Evolutionary conservation across 2,329 filamentous ascomycete species (phyloP).

Genomic region (Hypoxylon rubiginosum): DNA sequence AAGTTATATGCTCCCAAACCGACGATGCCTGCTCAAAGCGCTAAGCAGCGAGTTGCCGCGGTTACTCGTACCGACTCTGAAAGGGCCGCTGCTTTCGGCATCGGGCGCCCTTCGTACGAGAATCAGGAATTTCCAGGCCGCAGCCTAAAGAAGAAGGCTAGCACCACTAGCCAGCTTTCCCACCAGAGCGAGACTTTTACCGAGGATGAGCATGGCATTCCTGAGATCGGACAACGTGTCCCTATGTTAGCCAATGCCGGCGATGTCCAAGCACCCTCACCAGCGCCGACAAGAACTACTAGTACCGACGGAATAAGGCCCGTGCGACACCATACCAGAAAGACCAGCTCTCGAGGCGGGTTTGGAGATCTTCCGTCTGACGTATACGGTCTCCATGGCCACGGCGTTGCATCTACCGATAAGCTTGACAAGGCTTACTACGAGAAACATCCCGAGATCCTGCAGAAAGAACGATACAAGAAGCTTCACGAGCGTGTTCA

Average conservation of each 20-base stretch:
- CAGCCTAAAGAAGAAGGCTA: slow-evolving; percentile 74
- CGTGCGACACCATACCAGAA: slow-evolving; percentile 73
- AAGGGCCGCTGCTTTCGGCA: slow-evolving; percentile 84
- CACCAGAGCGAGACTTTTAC: slow-evolving; percentile 63
- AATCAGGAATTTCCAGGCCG: slow-evolving; percentile 64
- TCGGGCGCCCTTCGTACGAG: slow-evolving; percentile 76
- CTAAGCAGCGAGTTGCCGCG: slow-evolving; percentile 83
- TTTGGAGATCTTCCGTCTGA: slow-evolving; percentile 80
- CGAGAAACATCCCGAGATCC: slow-evolving; percentile 87
- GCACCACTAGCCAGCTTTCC: slow-evolving; percentile 65
- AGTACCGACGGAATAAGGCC: slow-evolving; percentile 53
- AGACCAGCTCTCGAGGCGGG: slow-evolving; percentile 75
- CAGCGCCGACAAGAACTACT: slow-evolving; percentile 67
- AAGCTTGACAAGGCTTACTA: slow-evolving; percentile 94
- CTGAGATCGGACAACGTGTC: slow-evolving; percentile 91
- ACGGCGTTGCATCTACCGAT: slow-evolving; percentile 80
- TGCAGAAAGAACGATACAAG: slow-evolving; percentile 77
- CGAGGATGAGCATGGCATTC: slow-evolving; percentile 88
- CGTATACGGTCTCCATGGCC: slow-evolving; percentile 93
- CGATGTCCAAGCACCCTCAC: slow-evolving; percentile 95
- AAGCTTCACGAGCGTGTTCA: slow-evolving; percentile 68
- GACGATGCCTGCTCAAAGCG: slow-evolving; percentile 83
- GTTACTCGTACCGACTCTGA: slow-evolving; percentile 95
- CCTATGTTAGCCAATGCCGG: slow-evolving; percentile 94
- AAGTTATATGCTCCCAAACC: slow-evolving; percentile 92